phyloP scores from a whole-genome alignment of 2,329 filamentous ascomycete genomes.

The Diaporthe destruens region DNA sequence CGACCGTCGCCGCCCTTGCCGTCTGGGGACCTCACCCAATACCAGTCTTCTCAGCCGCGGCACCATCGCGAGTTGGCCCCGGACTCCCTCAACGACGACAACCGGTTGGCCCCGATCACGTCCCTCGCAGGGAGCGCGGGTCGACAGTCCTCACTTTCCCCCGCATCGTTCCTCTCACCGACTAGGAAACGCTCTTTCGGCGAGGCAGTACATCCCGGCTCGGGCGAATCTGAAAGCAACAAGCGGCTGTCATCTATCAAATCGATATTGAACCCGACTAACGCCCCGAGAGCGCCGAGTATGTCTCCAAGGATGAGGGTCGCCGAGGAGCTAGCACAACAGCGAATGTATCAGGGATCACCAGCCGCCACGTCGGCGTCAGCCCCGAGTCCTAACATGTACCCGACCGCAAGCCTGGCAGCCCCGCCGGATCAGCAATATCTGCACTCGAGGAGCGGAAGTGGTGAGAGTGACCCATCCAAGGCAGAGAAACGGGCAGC shows the following conservation, averaged over 20 bases:
- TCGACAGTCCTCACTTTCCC: conserved; percentile 69
- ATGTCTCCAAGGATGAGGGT: conserved; percentile 41
- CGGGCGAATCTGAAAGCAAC: conserved; percentile 59
- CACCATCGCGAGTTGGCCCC: conserved; percentile 54
- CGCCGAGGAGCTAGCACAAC: conserved; percentile 54
- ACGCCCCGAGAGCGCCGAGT: conserved; percentile 44
- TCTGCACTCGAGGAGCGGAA: conserved; percentile 47
- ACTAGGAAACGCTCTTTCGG: conserved; percentile 78
- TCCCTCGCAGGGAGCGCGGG: conserved; percentile 61
- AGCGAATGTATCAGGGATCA: conserved; percentile 58
- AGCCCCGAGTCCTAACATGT: conserved; percentile 56
- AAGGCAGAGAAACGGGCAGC: conserved; percentile 74
- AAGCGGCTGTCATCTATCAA: conserved; percentile 81
- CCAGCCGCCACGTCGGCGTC: conserved; percentile 57
- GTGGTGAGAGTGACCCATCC: conserved; percentile 62
- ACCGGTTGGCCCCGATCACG: conserved; percentile 68
- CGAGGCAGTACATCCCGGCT: conserved; percentile 58
- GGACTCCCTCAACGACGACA: conserved; percentile 65
- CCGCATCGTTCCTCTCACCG: conserved; percentile 70
- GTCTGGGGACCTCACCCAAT: conserved; percentile 62
- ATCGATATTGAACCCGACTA: conserved; percentile 76
- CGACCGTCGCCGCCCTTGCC: conserved; percentile 60
- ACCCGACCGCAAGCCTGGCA: conserved; percentile 51
- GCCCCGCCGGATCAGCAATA: conserved; percentile 42
- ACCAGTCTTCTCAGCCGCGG: conserved; percentile 60